Evolutionary conservation across 2,329 filamentous ascomycete species (phyloP).

Genomic region (Sporothrix inflata): DNA sequence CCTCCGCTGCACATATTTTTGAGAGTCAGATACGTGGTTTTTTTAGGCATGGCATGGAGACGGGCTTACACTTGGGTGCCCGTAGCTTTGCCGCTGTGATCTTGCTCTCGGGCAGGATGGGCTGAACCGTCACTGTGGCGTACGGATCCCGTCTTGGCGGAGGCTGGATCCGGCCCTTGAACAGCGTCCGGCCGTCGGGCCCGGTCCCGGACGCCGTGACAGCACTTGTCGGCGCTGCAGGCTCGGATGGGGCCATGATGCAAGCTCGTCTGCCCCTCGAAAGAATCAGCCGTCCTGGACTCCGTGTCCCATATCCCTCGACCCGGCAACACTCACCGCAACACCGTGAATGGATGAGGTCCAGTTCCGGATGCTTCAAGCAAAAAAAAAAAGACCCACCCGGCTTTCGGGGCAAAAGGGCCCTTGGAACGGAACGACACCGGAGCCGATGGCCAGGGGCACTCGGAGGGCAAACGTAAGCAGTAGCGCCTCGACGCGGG

Average conservation of each 20-base stretch:
- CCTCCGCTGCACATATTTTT: conserved; percentile 6
- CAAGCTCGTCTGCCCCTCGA: background rate
- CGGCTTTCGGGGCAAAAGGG: conserved; percentile 22
- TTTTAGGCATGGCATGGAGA: background rate
- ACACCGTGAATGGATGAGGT: background rate
- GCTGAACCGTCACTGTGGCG: conserved; percentile 24
- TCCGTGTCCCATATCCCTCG: background rate
- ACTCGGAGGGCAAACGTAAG: background rate
- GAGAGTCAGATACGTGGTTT: background rate
- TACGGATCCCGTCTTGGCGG: conserved; percentile 25
- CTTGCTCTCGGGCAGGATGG: conserved; percentile 16
- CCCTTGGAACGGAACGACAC: conserved; percentile 23
- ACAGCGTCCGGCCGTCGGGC: conserved; percentile 16
- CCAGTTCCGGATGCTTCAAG: background rate
- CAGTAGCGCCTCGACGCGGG: background rate
- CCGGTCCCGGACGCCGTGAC: background rate
- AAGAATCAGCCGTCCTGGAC: background rate
- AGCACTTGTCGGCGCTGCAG: background rate
- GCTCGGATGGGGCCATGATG: conserved; percentile 13
- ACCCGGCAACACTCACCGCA: background rate
- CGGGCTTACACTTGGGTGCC: background rate
- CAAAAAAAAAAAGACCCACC: background rate
- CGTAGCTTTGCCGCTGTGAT: conserved; percentile 19
- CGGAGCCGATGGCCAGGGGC: conserved; percentile 18
- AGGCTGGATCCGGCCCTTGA: conserved; percentile 31